Evolutionary conservation across 2,329 filamentous ascomycete species (phyloP).

Genomic region (Metarhizium anisopliae): DNA sequence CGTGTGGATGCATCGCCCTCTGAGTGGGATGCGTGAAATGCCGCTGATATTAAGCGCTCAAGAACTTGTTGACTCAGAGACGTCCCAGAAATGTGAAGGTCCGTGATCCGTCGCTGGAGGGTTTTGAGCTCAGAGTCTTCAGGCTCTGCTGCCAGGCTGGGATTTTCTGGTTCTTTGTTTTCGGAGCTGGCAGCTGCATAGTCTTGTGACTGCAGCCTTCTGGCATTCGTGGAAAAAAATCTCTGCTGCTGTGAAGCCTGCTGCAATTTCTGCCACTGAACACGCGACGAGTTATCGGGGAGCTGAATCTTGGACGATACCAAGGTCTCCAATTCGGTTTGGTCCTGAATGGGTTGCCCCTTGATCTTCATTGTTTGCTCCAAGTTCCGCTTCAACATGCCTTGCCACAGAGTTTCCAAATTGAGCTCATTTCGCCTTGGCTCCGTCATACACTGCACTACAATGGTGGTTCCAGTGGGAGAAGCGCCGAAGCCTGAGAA

Average conservation of each 20-base stretch:
- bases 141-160: neutral
- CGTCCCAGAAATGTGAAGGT: conserved; percentile 30
- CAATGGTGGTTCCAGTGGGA: conserved; percentile 39
- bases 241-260: conserved; percentile 25
- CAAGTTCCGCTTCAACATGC: conserved; percentile 27
- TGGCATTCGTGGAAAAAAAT: conserved; percentile 23
- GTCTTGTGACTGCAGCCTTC: conserved; percentile 11
- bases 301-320: conserved; percentile 24
- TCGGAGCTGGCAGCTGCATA: neutral
- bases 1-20: conserved; percentile 18
- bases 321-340: conserved; percentile 20
- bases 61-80: conserved; percentile 25
- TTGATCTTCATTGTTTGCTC: conserved; percentile 20
- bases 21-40: conserved; percentile 21
- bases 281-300: conserved; percentile 18
- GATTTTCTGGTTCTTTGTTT: neutral
- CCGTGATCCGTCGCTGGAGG: conserved; percentile 22
- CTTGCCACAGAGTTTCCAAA: conserved; percentile 43
- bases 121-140: conserved; percentile 9
- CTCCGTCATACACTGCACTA: conserved; percentile 51
- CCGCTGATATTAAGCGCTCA: conserved; percentile 27
- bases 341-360: conserved; percentile 14
- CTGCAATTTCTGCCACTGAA: conserved; percentile 26
- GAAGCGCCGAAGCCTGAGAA: conserved; percentile 69
- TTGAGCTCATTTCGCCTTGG: conserved; percentile 41